Evolutionary conservation across 108 stramenopile genomes (phyloP).

Genomic region (Nitzschia sp.): DNA sequence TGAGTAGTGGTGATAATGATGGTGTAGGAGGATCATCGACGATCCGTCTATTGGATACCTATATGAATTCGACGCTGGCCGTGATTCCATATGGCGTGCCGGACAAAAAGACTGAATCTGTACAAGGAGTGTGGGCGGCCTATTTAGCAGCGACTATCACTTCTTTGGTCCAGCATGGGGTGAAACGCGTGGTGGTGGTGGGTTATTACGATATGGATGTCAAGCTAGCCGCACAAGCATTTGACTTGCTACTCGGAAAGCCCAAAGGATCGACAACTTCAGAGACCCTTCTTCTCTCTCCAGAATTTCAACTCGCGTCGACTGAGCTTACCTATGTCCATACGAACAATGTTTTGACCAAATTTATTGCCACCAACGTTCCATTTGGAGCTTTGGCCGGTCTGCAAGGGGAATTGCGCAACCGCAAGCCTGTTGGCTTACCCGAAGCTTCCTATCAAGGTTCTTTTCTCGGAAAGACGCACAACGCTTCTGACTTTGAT

Average conservation of each 20-base stretch:
- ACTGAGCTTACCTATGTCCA: slow-evolving; percentile 2
- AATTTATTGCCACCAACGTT: slow-evolving; percentile 10
- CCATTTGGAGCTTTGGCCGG: slow-evolving; percentile 37
- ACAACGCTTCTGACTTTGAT: slow-evolving; percentile 23
- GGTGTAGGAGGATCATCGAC: too few relatives aligned
- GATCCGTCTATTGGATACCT: slow-evolving; percentile 9
- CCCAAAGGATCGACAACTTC: background rate
- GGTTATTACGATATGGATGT: slow-evolving; percentile 25
- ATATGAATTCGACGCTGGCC: slow-evolving; percentile 14
- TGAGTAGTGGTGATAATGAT: too few relatives aligned
- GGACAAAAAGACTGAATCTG: background rate
- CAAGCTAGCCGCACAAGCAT: background rate
- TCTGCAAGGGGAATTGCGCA: slow-evolving; percentile 30
- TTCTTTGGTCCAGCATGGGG: slow-evolving; percentile 27
- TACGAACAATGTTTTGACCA: background rate
- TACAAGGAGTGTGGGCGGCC: background rate
- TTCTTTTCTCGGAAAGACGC: slow-evolving; percentile 3
- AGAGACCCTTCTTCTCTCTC: background rate
- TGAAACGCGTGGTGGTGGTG: slow-evolving; percentile 43
- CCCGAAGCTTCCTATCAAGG: background rate
- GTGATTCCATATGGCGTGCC: background rate
- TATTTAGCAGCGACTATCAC: slow-evolving; percentile 43
- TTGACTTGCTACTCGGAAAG: background rate
- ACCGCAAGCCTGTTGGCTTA: slow-evolving; percentile 27
- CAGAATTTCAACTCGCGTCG: background rate